A percentile compares a stretch with the other conserved stretches of the same genome.
phyloP scores from a whole-genome alignment of 2,329 filamentous ascomycete genomes.

The Tricladium varicosporioides region DNA sequence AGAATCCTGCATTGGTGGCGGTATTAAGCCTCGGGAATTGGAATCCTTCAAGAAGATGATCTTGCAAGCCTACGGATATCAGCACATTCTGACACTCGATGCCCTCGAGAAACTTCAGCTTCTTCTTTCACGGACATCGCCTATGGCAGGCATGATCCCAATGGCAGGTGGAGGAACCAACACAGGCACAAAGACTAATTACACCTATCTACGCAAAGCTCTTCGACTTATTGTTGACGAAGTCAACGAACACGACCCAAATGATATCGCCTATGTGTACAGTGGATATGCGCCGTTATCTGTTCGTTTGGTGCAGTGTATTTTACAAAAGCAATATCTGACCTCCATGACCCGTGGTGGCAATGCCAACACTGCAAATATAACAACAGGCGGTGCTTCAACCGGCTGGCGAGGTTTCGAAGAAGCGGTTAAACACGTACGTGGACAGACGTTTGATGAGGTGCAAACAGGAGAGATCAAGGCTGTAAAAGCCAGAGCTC shows the following conservation, averaged over 20 bases:
- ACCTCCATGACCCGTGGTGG: slow-evolving; percentile 66
- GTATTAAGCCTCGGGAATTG: slow-evolving; percentile 82
- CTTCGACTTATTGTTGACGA: slow-evolving; percentile 92
- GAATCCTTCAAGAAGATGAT: slow-evolving; percentile 87
- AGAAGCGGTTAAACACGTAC: slow-evolving; percentile 82
- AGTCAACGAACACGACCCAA: slow-evolving; percentile 90
- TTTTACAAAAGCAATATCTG: slow-evolving; percentile 87
- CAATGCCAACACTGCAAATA: slow-evolving; percentile 44
- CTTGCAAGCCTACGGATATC: slow-evolving; percentile 89
- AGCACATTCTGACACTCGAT: slow-evolving; percentile 87
- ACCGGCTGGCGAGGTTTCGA: slow-evolving; percentile 94
- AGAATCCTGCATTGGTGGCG: slow-evolving; percentile 86
- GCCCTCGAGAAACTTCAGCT: slow-evolving; percentile 87
- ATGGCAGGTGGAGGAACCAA: slow-evolving; percentile 58
- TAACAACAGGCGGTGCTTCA: slow-evolving; percentile 54
- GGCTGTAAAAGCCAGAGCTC: slow-evolving; percentile 79
- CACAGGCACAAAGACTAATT: slow-evolving; percentile 78
- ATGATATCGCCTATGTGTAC: slow-evolving; percentile 97
- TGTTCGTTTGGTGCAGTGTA: slow-evolving; percentile 85
- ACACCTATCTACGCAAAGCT: slow-evolving; percentile 80
- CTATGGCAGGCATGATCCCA: slow-evolving; percentile 77
- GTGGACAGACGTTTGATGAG: slow-evolving; percentile 88
- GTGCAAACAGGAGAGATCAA: slow-evolving; percentile 91
- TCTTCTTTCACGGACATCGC: slow-evolving; percentile 73
- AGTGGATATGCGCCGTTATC: slow-evolving; percentile 94